phyloP scores from a whole-genome alignment of 306 rosid genomes.

The Calophaca sinica region DNA sequence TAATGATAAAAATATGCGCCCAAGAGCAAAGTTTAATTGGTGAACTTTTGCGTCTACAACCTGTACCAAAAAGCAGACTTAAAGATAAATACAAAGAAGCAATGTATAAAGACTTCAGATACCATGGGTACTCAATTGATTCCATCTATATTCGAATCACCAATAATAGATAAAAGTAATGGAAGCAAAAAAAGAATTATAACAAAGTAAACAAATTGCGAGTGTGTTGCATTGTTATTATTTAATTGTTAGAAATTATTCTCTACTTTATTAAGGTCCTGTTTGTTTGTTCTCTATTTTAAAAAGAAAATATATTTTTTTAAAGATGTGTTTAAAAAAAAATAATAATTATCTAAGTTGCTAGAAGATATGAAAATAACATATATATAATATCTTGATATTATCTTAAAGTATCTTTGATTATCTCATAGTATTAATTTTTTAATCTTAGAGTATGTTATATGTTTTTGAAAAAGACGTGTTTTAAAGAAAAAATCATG shows the following conservation, averaged over 20 bases:
- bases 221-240: slow-evolving; percentile 10
- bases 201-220: slow-evolving; percentile 18
- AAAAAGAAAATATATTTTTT: not conserved
- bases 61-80: slow-evolving; percentile 55
- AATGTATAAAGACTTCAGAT: not conserved
- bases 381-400: not conserved
- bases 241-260: slow-evolving; percentile 13
- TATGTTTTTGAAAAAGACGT: not conserved
- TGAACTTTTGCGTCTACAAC: slow-evolving; percentile 91
- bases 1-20: slow-evolving; percentile 79
- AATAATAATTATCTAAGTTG: not conserved
- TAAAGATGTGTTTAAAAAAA: not conserved
- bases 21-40: slow-evolving; percentile 77
- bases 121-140: not conserved
- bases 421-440: not conserved
- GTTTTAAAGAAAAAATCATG: not conserved
- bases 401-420: not conserved
- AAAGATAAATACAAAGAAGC: slow-evolving; percentile 41
- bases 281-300: not conserved
- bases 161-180: slow-evolving; percentile 20
- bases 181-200: slow-evolving; percentile 1
- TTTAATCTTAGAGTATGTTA: not conserved
- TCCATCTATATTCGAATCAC: slow-evolving; percentile 6
- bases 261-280: not conserved
- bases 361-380: slow-evolving; percentile 7